A percentile compares a stretch with the other conserved stretches of the same genome.
Evolutionary conservation across 768 basidiomycete genomes (phyloP).

Genomic region (Epithele typhae): DNA sequence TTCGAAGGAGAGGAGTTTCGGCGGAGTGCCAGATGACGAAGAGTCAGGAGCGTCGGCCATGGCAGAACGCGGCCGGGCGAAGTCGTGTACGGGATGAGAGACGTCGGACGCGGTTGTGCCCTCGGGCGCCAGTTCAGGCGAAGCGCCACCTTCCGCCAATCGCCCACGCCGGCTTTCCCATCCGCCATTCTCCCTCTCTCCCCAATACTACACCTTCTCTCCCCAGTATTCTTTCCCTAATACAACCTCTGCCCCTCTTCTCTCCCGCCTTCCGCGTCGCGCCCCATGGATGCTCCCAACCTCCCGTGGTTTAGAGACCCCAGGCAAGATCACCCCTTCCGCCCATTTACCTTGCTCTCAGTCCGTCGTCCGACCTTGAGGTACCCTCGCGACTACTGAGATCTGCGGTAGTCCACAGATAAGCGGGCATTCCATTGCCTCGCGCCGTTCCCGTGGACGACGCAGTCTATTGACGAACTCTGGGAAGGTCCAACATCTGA

Average conservation of each 20-base stretch:
- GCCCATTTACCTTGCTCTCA: constrained; percentile 2
- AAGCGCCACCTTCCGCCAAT: constrained; percentile 6
- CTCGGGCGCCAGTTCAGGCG: no score
- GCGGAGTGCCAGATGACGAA: constrained; percentile 8
- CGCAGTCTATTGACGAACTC: constrained; percentile 33
- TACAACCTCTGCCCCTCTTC: no score
- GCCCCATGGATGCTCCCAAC: not conserved
- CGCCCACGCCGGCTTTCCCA: constrained; percentile 9
- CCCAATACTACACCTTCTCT: no score
- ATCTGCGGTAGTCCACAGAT: not conserved
- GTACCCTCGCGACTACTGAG: not conserved
- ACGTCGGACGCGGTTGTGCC: constrained; percentile 10
- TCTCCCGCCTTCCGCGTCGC: no score
- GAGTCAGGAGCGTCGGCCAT: constrained; percentile 22
- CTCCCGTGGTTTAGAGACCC: constrained; percentile 14
- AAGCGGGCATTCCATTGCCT: constrained; percentile 13
- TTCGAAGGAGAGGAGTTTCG: constrained; percentile 28
- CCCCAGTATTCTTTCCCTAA: no score
- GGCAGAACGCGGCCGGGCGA: constrained; percentile 10
- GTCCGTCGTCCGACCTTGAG: constrained; percentile 5
- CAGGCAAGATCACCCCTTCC: constrained; percentile 8
- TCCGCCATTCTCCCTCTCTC: no score
- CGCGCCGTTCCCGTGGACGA: constrained; percentile 24
- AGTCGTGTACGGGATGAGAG: constrained; percentile 13
- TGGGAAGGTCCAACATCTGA: constrained; percentile 31